These are phyloP conservation scores for Fusarium neocosmosporiellum DNA, from an alignment of 2,329 filamentous ascomycete genomes.

Conservation along the genomic window DNA sequence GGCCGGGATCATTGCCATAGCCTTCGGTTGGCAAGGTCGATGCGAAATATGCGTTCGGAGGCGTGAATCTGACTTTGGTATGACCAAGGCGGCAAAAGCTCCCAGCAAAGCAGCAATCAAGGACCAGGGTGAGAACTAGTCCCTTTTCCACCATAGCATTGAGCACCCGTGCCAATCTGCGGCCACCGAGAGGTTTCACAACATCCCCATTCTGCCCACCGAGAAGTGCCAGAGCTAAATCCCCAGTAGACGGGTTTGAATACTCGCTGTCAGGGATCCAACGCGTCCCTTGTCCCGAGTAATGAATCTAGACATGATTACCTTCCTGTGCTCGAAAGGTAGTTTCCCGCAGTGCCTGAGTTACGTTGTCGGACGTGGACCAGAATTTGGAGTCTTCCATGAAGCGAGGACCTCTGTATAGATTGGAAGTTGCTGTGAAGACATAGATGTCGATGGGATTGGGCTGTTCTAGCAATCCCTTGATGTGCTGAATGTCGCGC, in stretches of 20 bases:
- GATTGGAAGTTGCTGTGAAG: slow-evolving; percentile 1
- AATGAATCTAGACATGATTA: slow-evolving; percentile 13
- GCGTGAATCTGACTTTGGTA: neutral
- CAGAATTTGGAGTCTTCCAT: neutral
- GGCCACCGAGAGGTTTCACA: neutral
- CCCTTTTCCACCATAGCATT: slow-evolving; percentile 16
- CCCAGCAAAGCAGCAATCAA: slow-evolving; percentile 34
- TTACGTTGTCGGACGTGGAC: slow-evolving; percentile 1
- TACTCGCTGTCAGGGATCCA: neutral
- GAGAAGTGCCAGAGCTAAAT: slow-evolving; percentile 20
- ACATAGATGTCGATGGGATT: neutral
- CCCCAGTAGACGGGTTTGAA: neutral
- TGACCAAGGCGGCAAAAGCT: slow-evolving; percentile 9
- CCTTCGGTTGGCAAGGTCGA: neutral
- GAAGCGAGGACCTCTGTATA: neutral
- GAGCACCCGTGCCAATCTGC: neutral
- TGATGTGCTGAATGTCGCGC: slow-evolving; percentile 7
- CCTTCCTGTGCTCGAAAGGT: neutral
- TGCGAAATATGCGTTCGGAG: neutral
- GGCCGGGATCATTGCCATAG: neutral
- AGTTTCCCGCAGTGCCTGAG: neutral
- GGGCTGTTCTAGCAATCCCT: neutral
- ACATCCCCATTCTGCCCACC: neutral
- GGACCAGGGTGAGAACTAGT: slow-evolving; percentile 21
- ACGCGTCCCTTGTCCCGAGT: slow-evolving; percentile 11